These are phyloP conservation scores for Calycina herbarum DNA, from an alignment of 2,329 filamentous ascomycete species.

Conservation along the genomic window DNA sequence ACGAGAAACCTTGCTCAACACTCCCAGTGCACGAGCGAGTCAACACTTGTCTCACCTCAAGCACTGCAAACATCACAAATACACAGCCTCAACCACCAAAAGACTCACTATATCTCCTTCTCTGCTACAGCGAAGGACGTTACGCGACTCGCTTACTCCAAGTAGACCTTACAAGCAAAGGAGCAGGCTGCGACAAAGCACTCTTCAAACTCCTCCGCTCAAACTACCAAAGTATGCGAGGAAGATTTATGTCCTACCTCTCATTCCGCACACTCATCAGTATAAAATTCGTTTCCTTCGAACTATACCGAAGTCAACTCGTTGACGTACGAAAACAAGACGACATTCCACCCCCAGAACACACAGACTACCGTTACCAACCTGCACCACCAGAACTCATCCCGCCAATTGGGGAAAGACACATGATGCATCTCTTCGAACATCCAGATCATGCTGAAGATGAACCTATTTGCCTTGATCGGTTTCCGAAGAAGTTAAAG, in stretches of 20 bases:
- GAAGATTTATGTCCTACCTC: slow-evolving; percentile 11
- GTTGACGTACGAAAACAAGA: slow-evolving; percentile 27
- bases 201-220: slow-evolving; percentile 23
- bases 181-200: slow-evolving; percentile 18
- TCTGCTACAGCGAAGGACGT: slow-evolving; percentile 23
- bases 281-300: slow-evolving; percentile 31
- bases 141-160: slow-evolving; percentile 26
- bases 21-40: not conserved
- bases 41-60: not conserved
- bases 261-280: slow-evolving; percentile 21
- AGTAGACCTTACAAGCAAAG: slow-evolving; percentile 18
- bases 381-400: slow-evolving; percentile 24
- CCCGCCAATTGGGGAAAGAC: slow-evolving; percentile 24
- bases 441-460: slow-evolving; percentile 23
- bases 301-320: slow-evolving; percentile 20
- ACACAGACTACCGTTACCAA: slow-evolving; percentile 24
- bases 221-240: slow-evolving; percentile 18
- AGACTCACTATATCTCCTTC: slow-evolving; percentile 22
- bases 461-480: slow-evolving; percentile 19
- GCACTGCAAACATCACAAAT: not conserved
- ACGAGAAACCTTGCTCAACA: not conserved
- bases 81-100: not conserved
- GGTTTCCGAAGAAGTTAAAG: slow-evolving; percentile 29
- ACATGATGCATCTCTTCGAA: slow-evolving; percentile 27
- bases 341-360: slow-evolving; percentile 23